A percentile compares a stretch with the other conserved stretches of the same genome.
phyloP scores from a whole-genome alignment of 1,139 yeast genomes.

The Saccharomyces hybrid region DNA sequence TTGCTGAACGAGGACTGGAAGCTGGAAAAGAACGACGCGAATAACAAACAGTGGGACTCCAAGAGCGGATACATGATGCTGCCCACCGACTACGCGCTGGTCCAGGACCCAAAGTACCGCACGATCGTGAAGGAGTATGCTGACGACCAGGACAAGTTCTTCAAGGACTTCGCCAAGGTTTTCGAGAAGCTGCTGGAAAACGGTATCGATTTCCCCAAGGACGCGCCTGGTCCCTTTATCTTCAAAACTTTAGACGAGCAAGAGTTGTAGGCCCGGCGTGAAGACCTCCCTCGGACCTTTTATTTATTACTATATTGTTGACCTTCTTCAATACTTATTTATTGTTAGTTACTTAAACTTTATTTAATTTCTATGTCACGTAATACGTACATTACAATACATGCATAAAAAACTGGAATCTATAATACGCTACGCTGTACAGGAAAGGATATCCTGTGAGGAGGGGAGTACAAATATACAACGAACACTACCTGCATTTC shows the following conservation, averaged over 20 bases:
- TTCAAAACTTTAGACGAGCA: slow-evolving; percentile 73
- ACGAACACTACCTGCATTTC: not conserved
- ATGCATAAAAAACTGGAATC: not conserved
- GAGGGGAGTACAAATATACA: not conserved
- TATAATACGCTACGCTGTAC: not conserved
- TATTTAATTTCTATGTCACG: slow-evolving; percentile 4
- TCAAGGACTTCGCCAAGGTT: slow-evolving; percentile 63
- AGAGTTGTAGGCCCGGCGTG: slow-evolving; percentile 18
- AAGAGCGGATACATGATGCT: slow-evolving; percentile 80
- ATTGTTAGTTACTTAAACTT: not conserved
- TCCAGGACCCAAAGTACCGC: slow-evolving; percentile 56
- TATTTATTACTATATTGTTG: slow-evolving; percentile 2
- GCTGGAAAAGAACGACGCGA: slow-evolving; percentile 57
- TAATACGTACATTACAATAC: not conserved
- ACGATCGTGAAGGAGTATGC: slow-evolving; percentile 69
- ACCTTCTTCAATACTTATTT: not conserved
- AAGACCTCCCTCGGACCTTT: not conserved
- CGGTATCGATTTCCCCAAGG: slow-evolving; percentile 57
- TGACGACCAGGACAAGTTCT: slow-evolving; percentile 58
- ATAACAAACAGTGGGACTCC: slow-evolving; percentile 72
- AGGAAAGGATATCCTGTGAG: not conserved
- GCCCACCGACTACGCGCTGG: slow-evolving; percentile 73
- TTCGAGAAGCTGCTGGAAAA: slow-evolving; percentile 64
- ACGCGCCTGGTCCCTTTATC: slow-evolving; percentile 36
- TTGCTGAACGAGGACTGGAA: slow-evolving; percentile 73